A percentile compares a stretch with the other conserved stretches of the same genome.
Conservation (phyloP, 371 early-diverging fungal species). For the Encephalitozoon romaleae region DNA sequence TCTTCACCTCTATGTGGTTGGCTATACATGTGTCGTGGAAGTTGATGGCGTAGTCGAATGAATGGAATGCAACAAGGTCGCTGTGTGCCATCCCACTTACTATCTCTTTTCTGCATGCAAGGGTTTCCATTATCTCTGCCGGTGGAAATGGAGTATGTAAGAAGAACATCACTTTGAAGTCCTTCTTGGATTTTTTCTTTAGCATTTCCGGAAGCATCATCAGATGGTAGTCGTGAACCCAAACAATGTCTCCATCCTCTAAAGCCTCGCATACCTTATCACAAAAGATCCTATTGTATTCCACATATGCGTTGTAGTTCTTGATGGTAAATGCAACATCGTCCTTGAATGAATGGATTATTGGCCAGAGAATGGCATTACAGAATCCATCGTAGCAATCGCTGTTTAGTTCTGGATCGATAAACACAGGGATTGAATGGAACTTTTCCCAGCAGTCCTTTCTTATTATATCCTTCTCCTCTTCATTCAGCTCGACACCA, state of each 20-base stretch:
- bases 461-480: conserved; percentile 69
- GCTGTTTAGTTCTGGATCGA: conserved; percentile 84
- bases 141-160: conserved; percentile 94
- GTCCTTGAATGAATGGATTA: conserved; percentile 93
- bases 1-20: neutral
- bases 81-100: conserved; percentile 75
- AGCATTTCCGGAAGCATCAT: conserved; percentile 85
- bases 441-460: conserved; percentile 69
- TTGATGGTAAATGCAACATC: conserved; percentile 80
- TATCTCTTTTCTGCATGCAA: conserved; percentile 79
- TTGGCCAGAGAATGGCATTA: conserved; percentile 84
- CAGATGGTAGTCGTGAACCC: conserved; percentile 99
- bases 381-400: conserved; percentile 96
- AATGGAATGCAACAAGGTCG: conserved; percentile 92
- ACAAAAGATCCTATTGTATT: conserved; percentile 78
- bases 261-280: conserved; percentile 70
- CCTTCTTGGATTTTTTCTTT: conserved; percentile 63
- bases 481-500: conserved; percentile 68
- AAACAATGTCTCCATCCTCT: conserved; percentile 82
- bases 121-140: conserved; percentile 77
- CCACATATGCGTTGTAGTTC: conserved; percentile 85
- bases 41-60: conserved; percentile 94
- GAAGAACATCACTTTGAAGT: conserved; percentile 90
- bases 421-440: conserved; percentile 84
- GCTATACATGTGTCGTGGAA: conserved; percentile 80